Evolutionary conservation across 257 asterid species (phyloP).

Genomic region (Ligustrum vulgare): DNA sequence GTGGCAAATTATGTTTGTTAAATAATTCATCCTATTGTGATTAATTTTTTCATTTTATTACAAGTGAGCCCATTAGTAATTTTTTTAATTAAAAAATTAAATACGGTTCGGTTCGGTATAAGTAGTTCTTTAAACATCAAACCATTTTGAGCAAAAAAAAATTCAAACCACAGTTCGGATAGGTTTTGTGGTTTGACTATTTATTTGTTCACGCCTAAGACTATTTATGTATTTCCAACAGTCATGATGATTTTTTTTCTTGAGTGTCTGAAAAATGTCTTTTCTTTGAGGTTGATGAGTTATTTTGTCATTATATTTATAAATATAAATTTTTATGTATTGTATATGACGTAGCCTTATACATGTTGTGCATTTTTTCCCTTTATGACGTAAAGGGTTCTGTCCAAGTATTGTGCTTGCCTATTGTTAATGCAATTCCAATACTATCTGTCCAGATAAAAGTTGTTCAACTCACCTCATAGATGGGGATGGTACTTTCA

Average conservation of each 20-base stretch:
- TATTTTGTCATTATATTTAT: background rate
- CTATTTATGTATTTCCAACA: background rate
- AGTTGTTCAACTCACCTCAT: slow-evolving; percentile 88
- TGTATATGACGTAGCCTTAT: slow-evolving; percentile 12
- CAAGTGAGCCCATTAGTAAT: too few species aligned
- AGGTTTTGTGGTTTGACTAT: too few species aligned
- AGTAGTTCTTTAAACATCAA: too few species aligned
- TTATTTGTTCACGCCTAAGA: too few species aligned
- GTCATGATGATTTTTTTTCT: background rate
- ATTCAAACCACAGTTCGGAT: too few species aligned
- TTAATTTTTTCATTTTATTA: too few species aligned
- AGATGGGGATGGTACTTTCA: slow-evolving; percentile 89
- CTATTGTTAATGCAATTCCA: slow-evolving; percentile 20
- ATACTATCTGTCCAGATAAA: slow-evolving; percentile 45
- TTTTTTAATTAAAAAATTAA: too few species aligned
- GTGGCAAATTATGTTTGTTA: too few species aligned
- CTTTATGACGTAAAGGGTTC: slow-evolving; percentile 4
- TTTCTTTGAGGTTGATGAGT: background rate
- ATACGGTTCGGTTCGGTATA: too few species aligned
- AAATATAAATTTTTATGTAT: background rate
- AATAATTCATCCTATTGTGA: too few species aligned
- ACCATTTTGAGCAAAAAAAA: too few species aligned
- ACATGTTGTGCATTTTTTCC: background rate
- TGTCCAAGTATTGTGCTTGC: background rate
- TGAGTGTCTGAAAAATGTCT: background rate